Evolutionary conservation across 805 yeast species (phyloP), one percentile per base, ranked within the genome.

Genomic region (Lipomyces anomalus): DNA sequence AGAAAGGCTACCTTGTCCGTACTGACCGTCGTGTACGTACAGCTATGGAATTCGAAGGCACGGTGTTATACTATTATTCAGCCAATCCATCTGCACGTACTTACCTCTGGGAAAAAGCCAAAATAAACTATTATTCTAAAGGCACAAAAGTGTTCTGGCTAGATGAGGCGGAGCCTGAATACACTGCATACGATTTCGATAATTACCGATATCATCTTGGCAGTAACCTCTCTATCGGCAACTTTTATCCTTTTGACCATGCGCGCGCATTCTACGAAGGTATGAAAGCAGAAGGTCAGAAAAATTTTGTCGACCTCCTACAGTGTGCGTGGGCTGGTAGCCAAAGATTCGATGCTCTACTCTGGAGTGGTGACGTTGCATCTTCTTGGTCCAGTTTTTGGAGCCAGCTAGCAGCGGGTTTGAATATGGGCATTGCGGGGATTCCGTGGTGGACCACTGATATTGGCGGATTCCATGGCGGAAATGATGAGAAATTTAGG

Each of bases 371-470:
- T 18, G 56, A 52, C 22, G 49, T 52, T 43, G 52, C 54, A 3
- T 52, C 56, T 6, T 49, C 54, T 4, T 52, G 56, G 53, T 32
- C 33, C 16, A 39, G 50, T 22, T 38, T 52, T 20, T 43, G 49
- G 7, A 40, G 49, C 33, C 56, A 52, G 41, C 40, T 52, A 6
- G 54, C 43, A 16, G 53, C 56, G 3, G 56, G 56, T 3, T 29
- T 52, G 30, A 52, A 52, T 26, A 52, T 52, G 56, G 56, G 56
- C n/a, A 40, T 52, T 30, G 45, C 54, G 6, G 56, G 56, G 5
- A 49, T 52, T 20, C 53, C 56, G 3, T 52, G 56, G 56, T 52
- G 56, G 56, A 52, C 56, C 4, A 52, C 56, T 13, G 56, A 52
- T 32, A 52, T 52, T 36, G 56, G 53, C 11, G 56, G 56, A 6